Evolutionary conservation across 78 protist species (phyloP).

Genomic region (Trichosphaerium sp.): DNA sequence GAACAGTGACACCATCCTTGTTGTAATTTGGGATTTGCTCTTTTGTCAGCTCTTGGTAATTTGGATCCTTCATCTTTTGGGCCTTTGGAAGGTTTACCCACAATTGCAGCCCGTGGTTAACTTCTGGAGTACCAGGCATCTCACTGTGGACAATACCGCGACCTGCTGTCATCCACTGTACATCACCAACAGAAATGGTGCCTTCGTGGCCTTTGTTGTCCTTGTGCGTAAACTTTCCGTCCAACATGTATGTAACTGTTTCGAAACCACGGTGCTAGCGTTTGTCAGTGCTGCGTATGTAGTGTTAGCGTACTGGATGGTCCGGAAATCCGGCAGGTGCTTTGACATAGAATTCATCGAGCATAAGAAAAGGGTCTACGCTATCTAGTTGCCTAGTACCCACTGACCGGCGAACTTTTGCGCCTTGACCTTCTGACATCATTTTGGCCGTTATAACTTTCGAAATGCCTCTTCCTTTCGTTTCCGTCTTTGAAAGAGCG

Average conservation of each 20-base stretch:
- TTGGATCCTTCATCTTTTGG: slow-evolving; percentile 67
- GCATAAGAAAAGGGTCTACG: slow-evolving; percentile 43
- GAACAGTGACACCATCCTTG: too few species aligned
- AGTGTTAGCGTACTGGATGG: slow-evolving; percentile 73
- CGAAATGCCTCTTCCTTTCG: neutral
- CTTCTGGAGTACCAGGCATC: slow-evolving; percentile 25
- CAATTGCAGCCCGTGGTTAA: slow-evolving; percentile 44
- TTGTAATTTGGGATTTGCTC: neutral
- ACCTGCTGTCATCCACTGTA: slow-evolving; percentile 82
- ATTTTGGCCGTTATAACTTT: neutral
- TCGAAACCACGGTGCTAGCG: slow-evolving; percentile 69
- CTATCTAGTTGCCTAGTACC: neutral
- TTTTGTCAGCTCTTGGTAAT: slow-evolving; percentile 38
- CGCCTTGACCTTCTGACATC: neutral
- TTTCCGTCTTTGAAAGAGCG: too few species aligned
- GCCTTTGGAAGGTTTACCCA: slow-evolving; percentile 62
- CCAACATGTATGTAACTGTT: slow-evolving; percentile 63
- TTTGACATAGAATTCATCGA: slow-evolving; percentile 29
- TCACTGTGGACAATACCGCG: slow-evolving; percentile 66
- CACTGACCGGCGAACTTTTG: neutral
- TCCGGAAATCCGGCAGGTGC: slow-evolving; percentile 41
- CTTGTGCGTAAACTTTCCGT: slow-evolving; percentile 29
- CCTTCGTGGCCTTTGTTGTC: slow-evolving; percentile 54
- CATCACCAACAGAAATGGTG: slow-evolving; percentile 17
- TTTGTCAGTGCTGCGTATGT: neutral